These are phyloP conservation scores for Xylaria sp. DNA, from an alignment of 2,329 filamentous ascomycete genomes.

Conservation along the genomic window DNA sequence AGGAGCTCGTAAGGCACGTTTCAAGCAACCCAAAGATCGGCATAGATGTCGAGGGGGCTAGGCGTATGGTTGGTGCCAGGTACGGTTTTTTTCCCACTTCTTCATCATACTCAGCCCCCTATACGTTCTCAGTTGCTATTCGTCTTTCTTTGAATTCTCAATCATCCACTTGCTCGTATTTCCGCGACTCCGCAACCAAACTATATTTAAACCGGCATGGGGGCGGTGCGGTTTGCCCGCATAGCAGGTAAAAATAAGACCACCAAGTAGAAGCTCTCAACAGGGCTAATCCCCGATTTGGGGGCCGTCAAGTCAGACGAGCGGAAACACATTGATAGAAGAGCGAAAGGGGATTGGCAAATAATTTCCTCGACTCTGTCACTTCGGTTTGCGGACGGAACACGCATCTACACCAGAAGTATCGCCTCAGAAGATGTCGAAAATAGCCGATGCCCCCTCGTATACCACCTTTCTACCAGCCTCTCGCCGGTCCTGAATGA, in stretches of 20 bases:
- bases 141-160: neutral
- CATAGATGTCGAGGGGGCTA: conserved; percentile 56
- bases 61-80: conserved; percentile 57
- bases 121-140: conserved; percentile 12
- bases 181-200: conserved; percentile 5
- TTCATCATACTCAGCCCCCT: conserved; percentile 1
- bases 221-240: conserved; percentile 17
- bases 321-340: neutral
- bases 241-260: neutral
- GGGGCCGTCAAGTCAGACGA: conserved; percentile 24
- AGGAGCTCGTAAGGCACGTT: conserved; percentile 55
- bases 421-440: neutral
- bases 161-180: conserved; percentile 9
- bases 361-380: neutral
- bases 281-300: conserved; percentile 15
- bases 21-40: conserved; percentile 61
- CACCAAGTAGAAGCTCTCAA: neutral
- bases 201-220: conserved; percentile 47
- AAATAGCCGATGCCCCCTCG: neutral
- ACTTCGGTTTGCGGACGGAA: neutral
- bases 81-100: conserved; percentile 42
- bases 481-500: neutral
- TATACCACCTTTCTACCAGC: neutral
- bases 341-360: neutral
- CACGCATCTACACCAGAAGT: neutral